These are phyloP conservation scores for Fraxinus floribunda DNA, from an alignment of 305 asterid species.

Conservation along the genomic window DNA sequence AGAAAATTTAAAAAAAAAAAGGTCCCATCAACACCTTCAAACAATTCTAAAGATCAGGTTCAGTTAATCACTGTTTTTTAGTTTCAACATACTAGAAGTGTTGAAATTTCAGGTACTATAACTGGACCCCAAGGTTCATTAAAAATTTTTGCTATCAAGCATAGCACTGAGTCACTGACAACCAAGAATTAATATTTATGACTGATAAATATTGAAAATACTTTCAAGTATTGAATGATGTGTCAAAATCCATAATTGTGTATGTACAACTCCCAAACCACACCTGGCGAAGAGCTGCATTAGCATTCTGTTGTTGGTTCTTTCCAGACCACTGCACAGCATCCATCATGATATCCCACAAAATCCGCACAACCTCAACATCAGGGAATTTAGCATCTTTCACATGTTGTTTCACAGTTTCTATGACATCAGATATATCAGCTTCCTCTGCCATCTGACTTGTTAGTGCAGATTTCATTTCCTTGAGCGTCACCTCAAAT, in stretches of 20 bases:
- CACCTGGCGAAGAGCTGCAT: constrained; percentile 93
- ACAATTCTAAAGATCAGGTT: not conserved
- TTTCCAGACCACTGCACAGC: constrained; percentile 99
- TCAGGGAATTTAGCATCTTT: constrained; percentile 94
- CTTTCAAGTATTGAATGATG: not conserved
- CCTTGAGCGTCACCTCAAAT: constrained; percentile 87
- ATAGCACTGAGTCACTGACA: not conserved
- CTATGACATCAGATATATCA: constrained; percentile 85
- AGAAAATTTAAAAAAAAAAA: not conserved
- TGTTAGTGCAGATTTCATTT: constrained; percentile 83
- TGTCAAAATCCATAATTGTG: not conserved
- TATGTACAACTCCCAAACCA: not conserved
- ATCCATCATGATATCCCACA: constrained; percentile 99
- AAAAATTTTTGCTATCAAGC: not conserved
- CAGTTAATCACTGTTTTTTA: not conserved
- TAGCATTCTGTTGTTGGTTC: constrained; percentile 97
- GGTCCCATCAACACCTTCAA: not conserved
- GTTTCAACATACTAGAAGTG: not conserved
- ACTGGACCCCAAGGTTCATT: not conserved
- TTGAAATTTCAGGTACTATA: not conserved
- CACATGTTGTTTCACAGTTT: constrained; percentile 91
- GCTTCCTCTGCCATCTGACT: constrained; percentile 84
- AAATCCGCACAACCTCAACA: constrained; percentile 76
- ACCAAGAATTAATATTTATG: not conserved
- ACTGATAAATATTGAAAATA: not conserved